Base-by-base conservation (phyloP, 73 alveolate genomes). In the Breviolum minutum region DNA sequence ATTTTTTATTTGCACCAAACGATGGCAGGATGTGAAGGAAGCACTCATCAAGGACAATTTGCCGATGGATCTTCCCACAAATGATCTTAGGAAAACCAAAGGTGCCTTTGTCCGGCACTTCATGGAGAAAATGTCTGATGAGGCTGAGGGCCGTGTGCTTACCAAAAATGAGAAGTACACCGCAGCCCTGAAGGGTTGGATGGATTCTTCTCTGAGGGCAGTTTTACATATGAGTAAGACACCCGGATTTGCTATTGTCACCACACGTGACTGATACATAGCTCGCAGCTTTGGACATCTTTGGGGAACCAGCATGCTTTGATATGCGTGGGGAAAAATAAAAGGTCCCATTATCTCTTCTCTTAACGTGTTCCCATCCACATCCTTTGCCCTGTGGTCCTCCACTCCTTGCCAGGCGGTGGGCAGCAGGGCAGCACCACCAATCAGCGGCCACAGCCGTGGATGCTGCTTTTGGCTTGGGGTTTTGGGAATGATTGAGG, bases 11-110 rank as follows among this genome's bases (percentile, higher is more conserved):
- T 20, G 32, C 81, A 0, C 4, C 30, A 12, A 71, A 17, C 81
- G 30, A 71, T 20, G 26, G 26, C 29, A 77, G 63, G 86, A 26
- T 10, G 24, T 77, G 4, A 2, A 77, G 63, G 24, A 77, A 0
- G 86, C 86, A 22, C 63, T 77, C 22, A 12, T 13, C 8, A 20
- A 10, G 16, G 86, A 77, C 24, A 20, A 20, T 20, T 20, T 77
- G 86, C 86, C 86, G 63, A 60, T 20, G 19, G 29, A 12, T 12
- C 0, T 27, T 13, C 86, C 86, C 8, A n/a, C 63, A 16, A 77
- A 77, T 30, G 86, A 77, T n/a, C 29, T 77, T 22, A 60, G 86
- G 24, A 77, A 77, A 62, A 30, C 86, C 86, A 77, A 77, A 62
- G 86, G 63, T 10, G 86, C 63, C 22, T 77, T 27, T 62, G 63